phyloP scores from a whole-genome alignment of 176 grass and related monocot genomes.

The Aegilops umbellulata region DNA sequence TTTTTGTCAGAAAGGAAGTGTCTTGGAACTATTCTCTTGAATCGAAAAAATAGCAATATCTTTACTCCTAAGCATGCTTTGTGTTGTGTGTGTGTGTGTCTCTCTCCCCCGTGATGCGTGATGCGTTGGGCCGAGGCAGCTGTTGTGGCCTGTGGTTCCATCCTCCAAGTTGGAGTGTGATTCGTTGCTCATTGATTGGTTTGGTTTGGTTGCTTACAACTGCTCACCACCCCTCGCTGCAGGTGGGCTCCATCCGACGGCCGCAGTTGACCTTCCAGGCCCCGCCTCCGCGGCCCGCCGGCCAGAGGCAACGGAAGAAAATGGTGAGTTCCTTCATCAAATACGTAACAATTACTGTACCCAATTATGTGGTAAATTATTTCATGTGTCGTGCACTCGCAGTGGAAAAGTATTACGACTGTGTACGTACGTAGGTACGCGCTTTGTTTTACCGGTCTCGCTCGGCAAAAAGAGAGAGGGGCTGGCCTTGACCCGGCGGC shows the following conservation, averaged over 20 bases:
- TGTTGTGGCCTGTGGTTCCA: not conserved
- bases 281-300: not conserved
- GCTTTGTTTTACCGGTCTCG: not conserved
- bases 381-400: not conserved
- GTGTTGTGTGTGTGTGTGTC: not conserved
- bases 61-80: conserved; percentile 14
- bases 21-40: not conserved
- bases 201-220: not conserved
- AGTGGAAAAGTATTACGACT: conserved; percentile 10
- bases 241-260: conserved; percentile 33
- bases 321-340: conserved; percentile 35
- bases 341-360: no score
- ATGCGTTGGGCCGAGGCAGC: not conserved
- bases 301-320: conserved; percentile 52
- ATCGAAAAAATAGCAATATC: not conserved
- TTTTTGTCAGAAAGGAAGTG: not conserved
- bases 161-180: not conserved
- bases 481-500: not conserved
- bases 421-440: no score
- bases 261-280: conserved; percentile 20
- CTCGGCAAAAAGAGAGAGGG: not conserved
- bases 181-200: conserved; percentile 9
- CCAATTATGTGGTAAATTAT: no score
- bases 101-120: not conserved
- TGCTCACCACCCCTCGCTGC: not conserved